These are phyloP conservation scores for Ajuga chamaepitys DNA, from an alignment of 257 asterid species.

Conservation along the genomic window DNA sequence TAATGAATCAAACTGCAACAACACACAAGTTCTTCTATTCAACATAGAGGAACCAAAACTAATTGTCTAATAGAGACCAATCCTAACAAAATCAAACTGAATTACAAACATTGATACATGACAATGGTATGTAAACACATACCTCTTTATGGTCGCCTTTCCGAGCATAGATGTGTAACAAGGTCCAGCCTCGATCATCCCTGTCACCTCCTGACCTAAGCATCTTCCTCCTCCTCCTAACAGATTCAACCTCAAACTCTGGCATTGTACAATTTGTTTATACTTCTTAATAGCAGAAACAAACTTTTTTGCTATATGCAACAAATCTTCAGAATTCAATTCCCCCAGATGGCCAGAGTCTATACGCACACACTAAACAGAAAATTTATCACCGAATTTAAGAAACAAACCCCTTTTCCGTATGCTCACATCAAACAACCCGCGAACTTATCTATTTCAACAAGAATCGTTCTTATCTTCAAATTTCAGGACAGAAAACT, in stretches of 20 bases:
- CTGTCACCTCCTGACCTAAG: conserved; percentile 39
- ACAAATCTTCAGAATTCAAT: conserved; percentile 4
- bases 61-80: background rate
- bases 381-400: background rate
- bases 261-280: conserved; percentile 27
- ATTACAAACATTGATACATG: background rate
- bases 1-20: background rate
- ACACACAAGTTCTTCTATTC: background rate
- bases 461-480: background rate
- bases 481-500: conserved; percentile 21
- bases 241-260: conserved; percentile 40
- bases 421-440: background rate
- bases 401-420: conserved; percentile 1
- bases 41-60: background rate
- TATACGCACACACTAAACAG: background rate
- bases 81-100: background rate
- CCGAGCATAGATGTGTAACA: conserved; percentile 66
- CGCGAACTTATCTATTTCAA: background rate
- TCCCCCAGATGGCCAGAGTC: background rate
- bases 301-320: background rate
- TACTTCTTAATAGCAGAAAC: background rate
- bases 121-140: background rate
- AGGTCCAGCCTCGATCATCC: conserved; percentile 96
- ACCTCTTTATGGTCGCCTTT: conserved; percentile 93
- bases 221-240: conserved; percentile 39